These are phyloP conservation scores for Ophidiomyces ophidiicola DNA, from an alignment of 2,329 filamentous ascomycete species.

Conservation along the genomic window DNA sequence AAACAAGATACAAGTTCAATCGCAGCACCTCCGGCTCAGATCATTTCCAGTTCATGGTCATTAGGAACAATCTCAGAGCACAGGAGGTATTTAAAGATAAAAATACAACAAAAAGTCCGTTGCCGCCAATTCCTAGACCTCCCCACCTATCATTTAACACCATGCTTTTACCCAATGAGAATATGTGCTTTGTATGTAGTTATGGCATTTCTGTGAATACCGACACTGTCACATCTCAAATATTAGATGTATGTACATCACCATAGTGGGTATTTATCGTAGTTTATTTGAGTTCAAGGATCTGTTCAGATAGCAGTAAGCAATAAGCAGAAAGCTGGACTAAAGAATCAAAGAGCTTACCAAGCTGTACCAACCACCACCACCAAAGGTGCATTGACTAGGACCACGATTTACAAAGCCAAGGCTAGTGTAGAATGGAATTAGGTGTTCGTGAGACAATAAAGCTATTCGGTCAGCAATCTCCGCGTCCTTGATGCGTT, in stretches of 20 bases:
- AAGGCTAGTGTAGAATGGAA: constrained; percentile 64
- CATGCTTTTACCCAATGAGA: neutral
- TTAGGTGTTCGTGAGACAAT: constrained; percentile 61
- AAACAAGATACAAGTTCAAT: too few species aligned
- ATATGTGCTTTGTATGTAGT: constrained; percentile 1
- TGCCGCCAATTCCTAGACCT: constrained; percentile 1
- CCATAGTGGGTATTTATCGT: neutral
- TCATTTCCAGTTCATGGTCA: too few species aligned
- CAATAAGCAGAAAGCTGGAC: neutral
- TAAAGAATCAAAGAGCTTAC: constrained; percentile 37
- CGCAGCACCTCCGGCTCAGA: too few species aligned
- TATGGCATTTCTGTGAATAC: constrained; percentile 1
- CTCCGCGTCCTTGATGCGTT: constrained; percentile 58
- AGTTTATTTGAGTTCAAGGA: too few species aligned
- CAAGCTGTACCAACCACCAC: constrained; percentile 75
- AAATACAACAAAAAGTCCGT: constrained; percentile 9
- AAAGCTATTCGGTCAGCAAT: constrained; percentile 62
- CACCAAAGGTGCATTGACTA: constrained; percentile 60
- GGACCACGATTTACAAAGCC: constrained; percentile 58
- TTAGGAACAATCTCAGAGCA: constrained; percentile 18
- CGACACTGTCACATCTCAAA: neutral
- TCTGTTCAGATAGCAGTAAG: constrained; percentile 4
- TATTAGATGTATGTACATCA: neutral
- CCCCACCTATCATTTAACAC: neutral
- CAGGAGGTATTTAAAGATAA: constrained; percentile 15